phyloP scores from a whole-genome alignment of 108 stramenopile genomes.

The Nitzschia palea region DNA sequence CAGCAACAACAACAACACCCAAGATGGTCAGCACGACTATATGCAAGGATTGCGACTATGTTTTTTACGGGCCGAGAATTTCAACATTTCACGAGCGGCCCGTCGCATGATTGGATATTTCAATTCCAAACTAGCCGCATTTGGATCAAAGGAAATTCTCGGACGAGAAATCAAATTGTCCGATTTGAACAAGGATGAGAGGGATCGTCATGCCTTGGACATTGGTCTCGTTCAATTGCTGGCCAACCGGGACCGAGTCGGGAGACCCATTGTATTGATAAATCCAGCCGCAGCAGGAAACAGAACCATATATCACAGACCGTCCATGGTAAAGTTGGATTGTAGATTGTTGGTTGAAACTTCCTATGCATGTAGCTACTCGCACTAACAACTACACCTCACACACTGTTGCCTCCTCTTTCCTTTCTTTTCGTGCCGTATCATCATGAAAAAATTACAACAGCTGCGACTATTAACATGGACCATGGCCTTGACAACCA shows the following conservation, averaged over 20 bases:
- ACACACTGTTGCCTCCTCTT: neutral
- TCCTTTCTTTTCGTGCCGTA: neutral
- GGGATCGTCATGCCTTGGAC: neutral
- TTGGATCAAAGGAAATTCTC: constrained; percentile 1
- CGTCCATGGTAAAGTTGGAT: too few species aligned
- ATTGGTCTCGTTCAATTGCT: neutral
- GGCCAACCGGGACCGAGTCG: neutral
- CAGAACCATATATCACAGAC: too few species aligned
- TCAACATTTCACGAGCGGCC: neutral
- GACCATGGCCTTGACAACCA: neutral
- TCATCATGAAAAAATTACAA: neutral
- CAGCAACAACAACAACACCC: too few species aligned
- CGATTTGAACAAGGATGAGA: neutral
- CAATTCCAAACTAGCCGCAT: constrained; percentile 4
- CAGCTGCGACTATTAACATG: neutral
- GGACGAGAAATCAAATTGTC: constrained; percentile 4
- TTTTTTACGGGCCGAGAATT: constrained; percentile 10
- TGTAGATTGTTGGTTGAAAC: too few species aligned
- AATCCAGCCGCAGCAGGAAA: neutral
- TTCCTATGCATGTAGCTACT: too few species aligned
- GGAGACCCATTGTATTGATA: constrained; percentile 1
- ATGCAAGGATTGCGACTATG: constrained; percentile 2
- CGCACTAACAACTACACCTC: too few species aligned
- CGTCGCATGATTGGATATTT: constrained; percentile 3
- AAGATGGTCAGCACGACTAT: neutral